Base-by-base conservation (phyloP, 2,329 filamentous ascomycete genomes). In the Cladosporium sp. region DNA sequence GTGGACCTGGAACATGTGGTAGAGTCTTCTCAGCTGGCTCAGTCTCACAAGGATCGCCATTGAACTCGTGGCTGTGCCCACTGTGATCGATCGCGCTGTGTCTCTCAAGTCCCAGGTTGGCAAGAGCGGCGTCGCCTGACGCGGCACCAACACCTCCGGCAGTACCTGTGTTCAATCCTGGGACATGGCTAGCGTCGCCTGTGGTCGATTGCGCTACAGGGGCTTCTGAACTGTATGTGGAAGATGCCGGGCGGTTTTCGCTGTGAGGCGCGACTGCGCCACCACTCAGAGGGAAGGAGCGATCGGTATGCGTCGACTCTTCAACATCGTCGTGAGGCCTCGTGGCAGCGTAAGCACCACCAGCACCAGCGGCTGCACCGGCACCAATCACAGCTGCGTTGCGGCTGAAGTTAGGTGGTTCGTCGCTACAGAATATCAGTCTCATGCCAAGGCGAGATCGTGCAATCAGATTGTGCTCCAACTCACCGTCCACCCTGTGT, bases 301-400 rank as follows among this genome's bases (percentile, higher is more conserved):
- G 66, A 28, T 71, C 70, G 24, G 71, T 71, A 64, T 71, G 72
- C 1, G 73, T 74, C 1, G 73, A 72, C 14, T 68, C 66, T 34
- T 71, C 68, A n/a, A 71, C 65, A 26, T 72, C 71, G 18, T 66
- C 52, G 26, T 52, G n/a, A 3, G 61, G 38, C 57, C 58, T 57
- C 0, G 63, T 66, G 51, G 61, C 65, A 47, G 65, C 67, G 24
- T 68, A 62, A 32, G 65, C 69, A 28, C 68, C 69, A 26, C 65
- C 65, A 54, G 68, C 66, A 21, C 66, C 71, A 55, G 71, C 73
- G 28, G 72, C 76, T 36, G 75, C 76, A 44, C 72, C 74, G 47
- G 76, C 75, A n/a, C 75, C 70, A 24, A 70, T 26, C 34, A 65
- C 26, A 5, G 61, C 68, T 24, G 66, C 64, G 47, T 71, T 67